Conservation (phyloP, 768 basidiomycete species). For the Tulasnella sp. region DNA sequence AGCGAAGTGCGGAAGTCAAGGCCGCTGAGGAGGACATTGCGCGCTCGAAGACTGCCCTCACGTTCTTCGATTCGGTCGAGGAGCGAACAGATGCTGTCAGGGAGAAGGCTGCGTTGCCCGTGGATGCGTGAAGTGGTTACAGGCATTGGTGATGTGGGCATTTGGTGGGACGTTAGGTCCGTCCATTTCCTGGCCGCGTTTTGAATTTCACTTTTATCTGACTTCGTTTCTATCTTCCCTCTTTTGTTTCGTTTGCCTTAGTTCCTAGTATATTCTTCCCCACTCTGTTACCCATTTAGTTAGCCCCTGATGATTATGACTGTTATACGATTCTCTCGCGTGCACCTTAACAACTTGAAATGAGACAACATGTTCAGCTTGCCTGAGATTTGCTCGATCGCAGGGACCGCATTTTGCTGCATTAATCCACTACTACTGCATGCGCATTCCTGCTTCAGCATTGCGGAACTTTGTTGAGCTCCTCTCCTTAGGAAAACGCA, state of each 20-base stretch:
- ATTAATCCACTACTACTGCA: too few species aligned
- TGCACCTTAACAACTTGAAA: too few species aligned
- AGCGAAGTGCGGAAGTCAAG: conserved; percentile 69
- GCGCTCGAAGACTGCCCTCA: conserved; percentile 64
- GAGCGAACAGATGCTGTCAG: conserved; percentile 42
- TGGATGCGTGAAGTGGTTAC: background rate
- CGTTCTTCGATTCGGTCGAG: conserved; percentile 62
- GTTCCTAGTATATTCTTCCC: conserved; percentile 12
- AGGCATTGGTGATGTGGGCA: background rate
- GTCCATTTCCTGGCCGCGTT: background rate
- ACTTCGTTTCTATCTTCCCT: background rate
- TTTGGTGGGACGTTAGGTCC: conserved; percentile 5
- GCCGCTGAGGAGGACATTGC: conserved; percentile 71
- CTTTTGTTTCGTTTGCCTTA: background rate
- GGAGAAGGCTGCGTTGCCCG: conserved; percentile 21
- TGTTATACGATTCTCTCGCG: background rate
- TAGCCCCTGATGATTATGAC: conserved; percentile 7
- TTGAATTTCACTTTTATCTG: background rate
- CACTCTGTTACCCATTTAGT: conserved; percentile 12
- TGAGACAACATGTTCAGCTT: too few species aligned
- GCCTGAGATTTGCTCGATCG: too few species aligned
- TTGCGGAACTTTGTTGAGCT: too few species aligned
- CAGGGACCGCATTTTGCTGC: too few species aligned
- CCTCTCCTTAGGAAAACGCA: too few species aligned
- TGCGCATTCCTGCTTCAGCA: too few species aligned